A percentile compares a stretch with the other conserved stretches of the same genome.
phyloP scores from a whole-genome alignment of 345 rosid genomes.

The Geranium brycei region DNA sequence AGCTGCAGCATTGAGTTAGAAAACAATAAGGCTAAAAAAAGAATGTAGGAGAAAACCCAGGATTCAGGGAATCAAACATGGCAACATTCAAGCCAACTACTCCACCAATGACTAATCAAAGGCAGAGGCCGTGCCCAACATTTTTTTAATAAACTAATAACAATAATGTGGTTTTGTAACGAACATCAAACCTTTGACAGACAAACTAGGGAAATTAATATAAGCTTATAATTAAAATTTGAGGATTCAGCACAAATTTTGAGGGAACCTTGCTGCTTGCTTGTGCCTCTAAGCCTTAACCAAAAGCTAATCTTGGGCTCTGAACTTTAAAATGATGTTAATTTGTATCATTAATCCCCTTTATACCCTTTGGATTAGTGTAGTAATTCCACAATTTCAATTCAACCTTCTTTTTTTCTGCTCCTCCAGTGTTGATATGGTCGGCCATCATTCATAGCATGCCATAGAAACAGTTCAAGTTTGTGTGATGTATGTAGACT shows the following conservation, averaged over 20 bases:
- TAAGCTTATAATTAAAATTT: background rate
- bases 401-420: background rate
- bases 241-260: constrained; percentile 17
- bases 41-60: constrained; percentile 26
- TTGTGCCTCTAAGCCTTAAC: constrained; percentile 15
- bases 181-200: constrained; percentile 11
- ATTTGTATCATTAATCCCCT: background rate
- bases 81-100: constrained; percentile 44
- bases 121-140: constrained; percentile 5
- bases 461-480: background rate
- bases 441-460: background rate
- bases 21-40: constrained; percentile 6
- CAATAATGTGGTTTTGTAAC: constrained; percentile 6
- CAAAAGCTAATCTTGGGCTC: constrained; percentile 15
- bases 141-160: constrained; percentile 1
- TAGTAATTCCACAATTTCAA: background rate
- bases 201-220: constrained; percentile 18
- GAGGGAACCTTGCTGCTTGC: constrained; percentile 15
- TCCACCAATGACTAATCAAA: constrained; percentile 25
- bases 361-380: constrained; percentile 1
- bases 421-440: background rate
- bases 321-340: background rate
- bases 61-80: constrained; percentile 41
- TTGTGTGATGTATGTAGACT: background rate
- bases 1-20: background rate